Base-by-base conservation (phyloP, 805 yeast species). In the Yarrowia porcina region DNA sequence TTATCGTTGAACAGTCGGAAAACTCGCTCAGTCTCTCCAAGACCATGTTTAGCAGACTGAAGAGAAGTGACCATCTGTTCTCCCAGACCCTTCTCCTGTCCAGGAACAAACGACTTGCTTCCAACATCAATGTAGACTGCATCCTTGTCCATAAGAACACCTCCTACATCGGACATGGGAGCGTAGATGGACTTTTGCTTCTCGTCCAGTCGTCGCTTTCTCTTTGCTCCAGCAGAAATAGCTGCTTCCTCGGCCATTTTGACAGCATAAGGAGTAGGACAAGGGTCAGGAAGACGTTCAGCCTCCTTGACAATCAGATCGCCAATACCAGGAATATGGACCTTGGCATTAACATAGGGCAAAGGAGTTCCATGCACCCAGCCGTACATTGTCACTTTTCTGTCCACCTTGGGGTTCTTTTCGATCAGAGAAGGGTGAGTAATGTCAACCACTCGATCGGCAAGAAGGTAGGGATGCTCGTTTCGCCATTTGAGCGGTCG, bases 91-190 rank as follows among this genome's bases (percentile, higher is more conserved):
- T 77, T 79, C 65, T 86, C 89, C 66, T 82, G 82, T 42, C 88
- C 88, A 0, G 83, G 79, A 17, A 80, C 83, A 73, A 88, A 88
- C 47, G 73, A 75, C 49, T 73, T 72, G 30, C 74, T 66, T 1
- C 90, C 91, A 9, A 89, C 84, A 69, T 89, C 97, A 65, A 94
- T 90, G 70, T 92, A 94, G 2, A 94, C 99, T 9, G 99, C 97
- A 77, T 94, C 99, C 72, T 88, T 92, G 76, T 94, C 99, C 65
- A 94, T 90, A 67, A 94, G 79, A 36, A 94, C 96, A 73, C 99
- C 99, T 64, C 97, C 97, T n/a, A 94, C 97, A 75, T 94, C 98
- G 50, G 97, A 89, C 99, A 94, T 94, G 56, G 99, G 99, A 0
- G 99, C 99, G 74, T 96, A 94, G 2, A 94, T 90, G 67, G 90